Evolutionary conservation across 352 stramenopile species (phyloP), one percentile per base, ranked within the genome.

Genomic region (Nothophytophthora sp.): DNA sequence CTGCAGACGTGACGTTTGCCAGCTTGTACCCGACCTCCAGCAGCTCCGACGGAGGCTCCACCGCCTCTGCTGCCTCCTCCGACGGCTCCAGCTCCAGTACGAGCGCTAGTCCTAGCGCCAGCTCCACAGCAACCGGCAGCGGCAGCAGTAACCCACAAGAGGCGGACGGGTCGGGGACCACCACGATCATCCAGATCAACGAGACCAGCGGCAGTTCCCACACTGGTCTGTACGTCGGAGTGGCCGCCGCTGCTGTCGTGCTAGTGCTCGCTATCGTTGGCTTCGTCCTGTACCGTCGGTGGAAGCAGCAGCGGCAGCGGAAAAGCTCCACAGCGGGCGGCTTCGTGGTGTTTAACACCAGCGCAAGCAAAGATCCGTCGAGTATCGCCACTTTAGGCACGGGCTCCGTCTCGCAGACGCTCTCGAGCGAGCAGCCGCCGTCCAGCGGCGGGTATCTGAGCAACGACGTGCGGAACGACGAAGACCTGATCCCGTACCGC

Each of bases 401-500:
- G 29, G 41, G 25, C 25, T 56, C 58, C 13, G 52, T 13, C 19
- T 65, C 38, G n/a, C 41, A 32, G 12, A 64, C 30, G n/a, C n/a
- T 42, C 34, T 59, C 48, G 2, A 43, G 12, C 58, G 38, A 53
- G 19, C 29, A 40, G 27, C 45, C 61, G 9, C 55, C 62, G 11
- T 68, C 45, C 2, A 55, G 34, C 22, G 47, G 29, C 13, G 71
- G 60, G 5, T 81, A 81, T 44, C 52, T 83, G 22, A 55, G 37
- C 28, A 82, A 88, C 37, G 80, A 90, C 55, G 73, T 90, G 5
- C 63, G 80, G 3, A 85, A 80, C 29, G 80, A 90, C 37, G 72
- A 83, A 25, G 46, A 72, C 18, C 52, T 90, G 27, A 68, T 84
- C 20, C 60, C 67, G 10, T 86, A 71, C 38, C 72, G 80, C 1